Evolutionary conservation across 352 stramenopile genomes (phyloP), one percentile per base, ranked within the genome.

Genomic region (Phytophthora pluvialis): DNA sequence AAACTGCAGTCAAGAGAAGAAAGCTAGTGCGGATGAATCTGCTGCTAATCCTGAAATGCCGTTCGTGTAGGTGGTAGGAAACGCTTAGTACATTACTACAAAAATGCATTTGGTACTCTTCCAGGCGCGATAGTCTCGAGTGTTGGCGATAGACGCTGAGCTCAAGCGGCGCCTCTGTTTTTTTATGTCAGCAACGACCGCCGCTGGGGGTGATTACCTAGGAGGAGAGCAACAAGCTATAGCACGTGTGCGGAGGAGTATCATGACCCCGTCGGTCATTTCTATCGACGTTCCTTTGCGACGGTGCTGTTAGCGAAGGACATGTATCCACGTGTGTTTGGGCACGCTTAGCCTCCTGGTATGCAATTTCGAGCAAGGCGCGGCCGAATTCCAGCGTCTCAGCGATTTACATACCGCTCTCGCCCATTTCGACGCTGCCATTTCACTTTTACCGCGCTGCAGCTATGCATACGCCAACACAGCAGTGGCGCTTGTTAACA

Each of bases 241-340:
- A 85, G n/a, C 56, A 45, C 6, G 72, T 0, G 81, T 90, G 51
- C 77, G 92, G 32, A 89, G 60, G 85, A 92, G 46, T 94, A 92
- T 61, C 83, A 92, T 36, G 92, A 94, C 55, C 80, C 85, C 3
- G 75, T 91, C 3, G 81, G 83, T 33, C 83, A 94, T 62, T 92
- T 94, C 61, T 94, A 91, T 36, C 76, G 85, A 32, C 81, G 85
- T 6, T 83, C 85, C 6, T 86, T 91, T 36, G 81, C 83, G 2
- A 82, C 80, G 7, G 36, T 91, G 42, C 15, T 73, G 10, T 21
- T 76, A 8, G 42, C 67, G 8, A 76, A 73, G 13, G 68, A 77
- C 39, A 4, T 57, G 85, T 25, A 78, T 72, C 10, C 70, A 90
- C 31, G 51, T 94, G 12, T 84, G 76, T 40, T 68, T 90, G 28